Evolutionary conservation across 2,329 filamentous ascomycete genomes (phyloP), one percentile per base, ranked within the genome.

Genomic region (Xylariaceae sp.): DNA sequence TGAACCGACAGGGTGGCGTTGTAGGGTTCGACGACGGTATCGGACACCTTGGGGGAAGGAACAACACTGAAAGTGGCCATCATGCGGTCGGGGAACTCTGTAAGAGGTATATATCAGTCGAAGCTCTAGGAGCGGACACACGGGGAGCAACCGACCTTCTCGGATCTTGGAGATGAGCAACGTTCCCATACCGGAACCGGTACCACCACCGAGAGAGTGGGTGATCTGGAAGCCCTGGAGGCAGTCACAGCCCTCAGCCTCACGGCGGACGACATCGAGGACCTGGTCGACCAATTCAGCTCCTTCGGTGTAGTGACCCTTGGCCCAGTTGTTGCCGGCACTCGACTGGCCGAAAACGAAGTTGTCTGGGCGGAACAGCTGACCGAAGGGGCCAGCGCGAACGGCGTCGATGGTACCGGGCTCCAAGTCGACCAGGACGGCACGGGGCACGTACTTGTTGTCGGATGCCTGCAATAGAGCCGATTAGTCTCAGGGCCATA

Each of bases 271-370:
- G 68, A 99, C 94, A 76, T 97, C 94, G 71, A 99, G 87, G 70
- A 99, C 94, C 75, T 97, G 86, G 83, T 99, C 94, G 70, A 99
- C 94, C 66, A 97, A 87, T 83, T 99, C 94, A 71, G 94, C 94
- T 86, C 94, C 94, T 84, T 99, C 94, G 68, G 94, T 99, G 87
- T 99, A 99, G 79, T 99, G 94, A 82, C 94, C 94, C 88, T 97
- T 99, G 80, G 94, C 94, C 94, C 94, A 99, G 88, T 97, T 97
- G 91, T 99, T 99, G 82, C 94, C 94, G 78, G 94, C 94, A 86
- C 94, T 93, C 72, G 94, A 97, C 84, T 97, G 94, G 73, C 94
- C 94, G 79, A 97, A 97, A 76, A 97, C 92, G 82, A 97, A 97
- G 89, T 97, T 99, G 84, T 99, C 94, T 76, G 94, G 94, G 68